Evolutionary conservation across 23 red algal genomes (phyloP), one percentile per base, ranked within the genome.

Genomic region (Cyanidiococcus yangmingshanensis): DNA sequence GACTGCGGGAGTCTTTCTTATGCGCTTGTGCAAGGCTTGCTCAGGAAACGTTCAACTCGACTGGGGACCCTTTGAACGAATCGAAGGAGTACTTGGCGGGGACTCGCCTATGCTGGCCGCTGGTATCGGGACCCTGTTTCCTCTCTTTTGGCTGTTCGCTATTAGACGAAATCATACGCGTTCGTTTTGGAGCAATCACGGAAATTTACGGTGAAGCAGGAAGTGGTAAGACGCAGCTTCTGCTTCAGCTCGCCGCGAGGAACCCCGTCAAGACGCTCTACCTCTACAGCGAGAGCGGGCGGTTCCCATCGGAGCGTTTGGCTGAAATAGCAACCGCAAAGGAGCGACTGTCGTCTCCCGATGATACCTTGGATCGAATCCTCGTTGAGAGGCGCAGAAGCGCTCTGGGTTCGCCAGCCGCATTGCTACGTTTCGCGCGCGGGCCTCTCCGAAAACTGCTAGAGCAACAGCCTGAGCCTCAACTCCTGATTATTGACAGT

Each of bases 171-270:
- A 54, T 67, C 0, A 18, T 81, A 1, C n/a, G 17, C 1, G n/a
- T 31, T 12, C 36, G 78, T 25, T 58, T 38, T 58, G 78, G 78
- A 34, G 39, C 40, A 57, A 59, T 81, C 37, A 71, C 35, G 2
- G 78, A 81, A 54, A 35, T 81, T 29, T 81, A 58, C 59, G 78
- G 78, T 16, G 78, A 81, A 59, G 78, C 78, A 34, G 78, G 78
- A 40, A 34, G 27, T 3, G 78, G 78, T 15, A 81, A 81, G 54
- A 81, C 78, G 15, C 78, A 81, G 78, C n/a, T 71, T 50, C 59
- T 81, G 41, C 78, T 81, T 2, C 78, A 81, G 40, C 45, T 81
- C 0, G 63, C 63, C 27, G 63, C 63, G 3, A 7, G 32, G 7
- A 71, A 71, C 32, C 63, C 12, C 27, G 63, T 12, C 7, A 35